A percentile compares a stretch with the other conserved stretches of the same genome.
Evolutionary conservation across 2,329 filamentous ascomycete genomes (phyloP).

Genomic region (Clonostachys byssicola): DNA sequence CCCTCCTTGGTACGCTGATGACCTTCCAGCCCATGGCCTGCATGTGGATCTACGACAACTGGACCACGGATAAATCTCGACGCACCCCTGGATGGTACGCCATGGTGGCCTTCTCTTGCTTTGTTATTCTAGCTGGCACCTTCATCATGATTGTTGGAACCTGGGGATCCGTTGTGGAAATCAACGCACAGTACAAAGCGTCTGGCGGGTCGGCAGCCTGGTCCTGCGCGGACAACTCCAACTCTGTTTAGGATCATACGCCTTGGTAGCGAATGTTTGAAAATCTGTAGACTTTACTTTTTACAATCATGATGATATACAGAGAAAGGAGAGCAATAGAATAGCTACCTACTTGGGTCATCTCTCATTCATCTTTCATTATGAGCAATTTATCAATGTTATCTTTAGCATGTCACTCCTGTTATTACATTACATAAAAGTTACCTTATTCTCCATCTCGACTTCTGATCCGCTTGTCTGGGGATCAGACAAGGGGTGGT

Average conservation of each 20-base stretch:
- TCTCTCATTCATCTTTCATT: too few species aligned
- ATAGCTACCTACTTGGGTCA: too few species aligned
- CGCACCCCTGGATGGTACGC: background rate
- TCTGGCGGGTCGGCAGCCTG: constrained; percentile 28
- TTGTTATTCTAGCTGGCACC: constrained; percentile 9
- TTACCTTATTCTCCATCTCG: too few species aligned
- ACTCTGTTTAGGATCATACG: constrained; percentile 7
- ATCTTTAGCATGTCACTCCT: too few species aligned
- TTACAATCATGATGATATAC: background rate
- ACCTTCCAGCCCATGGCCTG: constrained; percentile 21
- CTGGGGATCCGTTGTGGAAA: constrained; percentile 32
- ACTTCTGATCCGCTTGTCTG: too few species aligned
- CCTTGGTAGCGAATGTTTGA: too few species aligned
- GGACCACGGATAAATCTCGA: constrained; percentile 7
- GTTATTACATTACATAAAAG: too few species aligned
- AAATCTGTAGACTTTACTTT: too few species aligned
- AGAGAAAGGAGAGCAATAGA: background rate
- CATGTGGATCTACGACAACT: constrained; percentile 40
- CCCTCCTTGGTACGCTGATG: constrained; percentile 16
- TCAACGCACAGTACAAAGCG: constrained; percentile 23
- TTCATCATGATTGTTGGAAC: constrained; percentile 39
- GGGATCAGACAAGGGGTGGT: too few species aligned
- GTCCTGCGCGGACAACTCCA: constrained; percentile 38
- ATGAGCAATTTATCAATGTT: too few species aligned
- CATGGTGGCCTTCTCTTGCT: constrained; percentile 7